phyloP scores from a whole-genome alignment of 116 monocot species.

The Trichopus zeylanicus region DNA sequence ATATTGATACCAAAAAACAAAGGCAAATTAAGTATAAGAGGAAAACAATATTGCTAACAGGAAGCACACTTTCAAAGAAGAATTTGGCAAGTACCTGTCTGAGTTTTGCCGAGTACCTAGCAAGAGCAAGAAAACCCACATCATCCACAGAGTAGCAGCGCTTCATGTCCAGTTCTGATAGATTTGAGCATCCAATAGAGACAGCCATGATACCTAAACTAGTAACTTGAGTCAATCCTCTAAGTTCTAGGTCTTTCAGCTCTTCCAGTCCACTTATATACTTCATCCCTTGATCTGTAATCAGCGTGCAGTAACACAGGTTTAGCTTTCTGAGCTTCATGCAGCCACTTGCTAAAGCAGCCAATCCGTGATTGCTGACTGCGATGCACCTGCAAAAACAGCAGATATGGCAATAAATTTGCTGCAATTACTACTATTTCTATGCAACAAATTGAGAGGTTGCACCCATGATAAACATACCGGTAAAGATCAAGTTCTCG shows the following conservation, averaged over 20 bases:
- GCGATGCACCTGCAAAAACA: slow-evolving; percentile 39
- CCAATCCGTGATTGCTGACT: slow-evolving; percentile 56
- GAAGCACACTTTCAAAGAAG: too few species aligned
- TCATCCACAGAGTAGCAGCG: slow-evolving; percentile 62
- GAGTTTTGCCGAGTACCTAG: slow-evolving; percentile 40
- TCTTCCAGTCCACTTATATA: slow-evolving; percentile 44
- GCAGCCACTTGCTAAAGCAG: slow-evolving; percentile 49
- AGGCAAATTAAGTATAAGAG: neutral
- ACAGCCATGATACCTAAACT: slow-evolving; percentile 43
- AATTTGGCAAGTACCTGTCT: slow-evolving; percentile 48
- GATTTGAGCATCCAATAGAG: slow-evolving; percentile 52
- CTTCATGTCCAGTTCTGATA: slow-evolving; percentile 62
- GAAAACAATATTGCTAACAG: neutral
- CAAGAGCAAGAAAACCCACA: slow-evolving; percentile 46
- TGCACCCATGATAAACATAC: slow-evolving; percentile 17
- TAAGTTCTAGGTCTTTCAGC: slow-evolving; percentile 60
- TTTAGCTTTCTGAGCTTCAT: slow-evolving; percentile 67
- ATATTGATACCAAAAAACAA: neutral
- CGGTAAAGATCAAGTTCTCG: slow-evolving; percentile 76
- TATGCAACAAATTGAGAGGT: too few species aligned
- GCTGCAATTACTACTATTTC: too few species aligned
- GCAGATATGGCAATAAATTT: neutral
- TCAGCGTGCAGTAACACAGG: slow-evolving; percentile 69
- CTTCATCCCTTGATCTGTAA: slow-evolving; percentile 57
- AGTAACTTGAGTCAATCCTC: slow-evolving; percentile 43